These are phyloP conservation scores for Hygrocybe coccinea DNA, from an alignment of 768 basidiomycete species.

Conservation along the genomic window DNA sequence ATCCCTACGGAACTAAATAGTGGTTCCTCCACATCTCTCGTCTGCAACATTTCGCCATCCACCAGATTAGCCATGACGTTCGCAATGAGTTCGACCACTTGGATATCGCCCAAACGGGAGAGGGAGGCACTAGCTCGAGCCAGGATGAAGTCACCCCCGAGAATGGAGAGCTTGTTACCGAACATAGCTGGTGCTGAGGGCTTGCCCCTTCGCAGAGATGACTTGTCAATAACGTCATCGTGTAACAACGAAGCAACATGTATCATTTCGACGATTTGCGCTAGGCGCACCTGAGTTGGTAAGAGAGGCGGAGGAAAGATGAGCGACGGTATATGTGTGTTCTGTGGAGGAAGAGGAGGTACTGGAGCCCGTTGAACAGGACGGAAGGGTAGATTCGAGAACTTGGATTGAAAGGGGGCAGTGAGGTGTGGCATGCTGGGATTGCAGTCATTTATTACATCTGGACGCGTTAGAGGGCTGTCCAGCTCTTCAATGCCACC, in stretches of 20 bases:
- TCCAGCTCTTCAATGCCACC: constrained; percentile 62
- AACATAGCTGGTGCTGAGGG: constrained; percentile 64
- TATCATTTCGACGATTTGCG: constrained; percentile 97
- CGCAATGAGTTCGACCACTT: constrained; percentile 91
- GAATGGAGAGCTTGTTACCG: constrained; percentile 89
- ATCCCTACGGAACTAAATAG: not conserved
- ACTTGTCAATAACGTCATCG: constrained; percentile 80
- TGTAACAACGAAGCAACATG: constrained; percentile 93
- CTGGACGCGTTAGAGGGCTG: constrained; percentile 67
- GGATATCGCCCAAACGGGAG: constrained; percentile 75
- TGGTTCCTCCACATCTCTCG: constrained; percentile 51
- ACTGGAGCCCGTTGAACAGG: constrained; percentile 14
- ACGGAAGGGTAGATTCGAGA: constrained; percentile 37
- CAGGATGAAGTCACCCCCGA: constrained; percentile 93
- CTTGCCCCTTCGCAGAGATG: constrained; percentile 54
- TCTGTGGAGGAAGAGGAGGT: constrained; percentile 27
- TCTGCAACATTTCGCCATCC: constrained; percentile 92
- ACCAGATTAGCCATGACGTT: constrained; percentile 91
- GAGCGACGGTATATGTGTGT: constrained; percentile 19
- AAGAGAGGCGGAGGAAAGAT: constrained; percentile 47
- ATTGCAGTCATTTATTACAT: constrained; percentile 91
- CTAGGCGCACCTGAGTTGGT: constrained; percentile 87
- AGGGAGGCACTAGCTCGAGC: constrained; percentile 87
- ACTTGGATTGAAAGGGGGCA: constrained; percentile 58
- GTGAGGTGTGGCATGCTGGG: constrained; percentile 78